Evolutionary conservation across 768 basidiomycete species (phyloP).

Genomic region (Kwoniella mangroviensis): DNA sequence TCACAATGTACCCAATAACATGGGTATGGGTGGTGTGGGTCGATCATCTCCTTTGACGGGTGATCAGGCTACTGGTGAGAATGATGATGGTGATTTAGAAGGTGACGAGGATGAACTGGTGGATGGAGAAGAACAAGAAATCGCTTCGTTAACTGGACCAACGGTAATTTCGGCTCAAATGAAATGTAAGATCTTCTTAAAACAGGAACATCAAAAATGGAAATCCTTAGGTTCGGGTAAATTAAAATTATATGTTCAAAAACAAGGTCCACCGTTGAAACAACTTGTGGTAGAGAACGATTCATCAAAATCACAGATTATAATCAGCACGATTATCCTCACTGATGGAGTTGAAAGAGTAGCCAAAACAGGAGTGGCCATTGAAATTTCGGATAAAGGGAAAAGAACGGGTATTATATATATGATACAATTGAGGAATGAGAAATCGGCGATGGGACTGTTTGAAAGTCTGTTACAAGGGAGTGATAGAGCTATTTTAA

Average conservation of each 20-base stretch:
- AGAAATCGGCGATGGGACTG: conserved; percentile 78
- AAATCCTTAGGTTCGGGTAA: conserved; percentile 87
- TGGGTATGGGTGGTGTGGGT: conserved; percentile 6
- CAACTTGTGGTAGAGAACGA: conserved; percentile 94
- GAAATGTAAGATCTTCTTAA: conserved; percentile 97
- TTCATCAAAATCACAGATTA: conserved; percentile 68
- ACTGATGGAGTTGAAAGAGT: conserved; percentile 97
- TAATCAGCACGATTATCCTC: conserved; percentile 94
- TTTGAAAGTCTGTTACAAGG: conserved; percentile 86
- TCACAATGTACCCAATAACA: conserved; percentile 15
- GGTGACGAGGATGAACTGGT: conserved; percentile 47
- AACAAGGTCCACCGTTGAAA: conserved; percentile 81
- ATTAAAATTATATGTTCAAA: conserved; percentile 81
- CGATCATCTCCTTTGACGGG: conserved; percentile 17
- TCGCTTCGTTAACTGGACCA: conserved; percentile 66
- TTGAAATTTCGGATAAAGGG: conserved; percentile 93
- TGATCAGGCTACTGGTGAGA: neutral
- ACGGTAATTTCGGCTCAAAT: conserved; percentile 82
- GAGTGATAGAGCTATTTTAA: conserved; percentile 68
- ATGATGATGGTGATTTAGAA: neutral
- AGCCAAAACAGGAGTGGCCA: conserved; percentile 96
- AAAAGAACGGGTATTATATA: conserved; percentile 89
- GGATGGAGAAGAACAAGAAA: conserved; percentile 59
- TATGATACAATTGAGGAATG: conserved; percentile 94
- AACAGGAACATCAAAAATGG: conserved; percentile 94